phyloP scores from a whole-genome alignment of 768 basidiomycete species.

The Inosperma sp. region DNA sequence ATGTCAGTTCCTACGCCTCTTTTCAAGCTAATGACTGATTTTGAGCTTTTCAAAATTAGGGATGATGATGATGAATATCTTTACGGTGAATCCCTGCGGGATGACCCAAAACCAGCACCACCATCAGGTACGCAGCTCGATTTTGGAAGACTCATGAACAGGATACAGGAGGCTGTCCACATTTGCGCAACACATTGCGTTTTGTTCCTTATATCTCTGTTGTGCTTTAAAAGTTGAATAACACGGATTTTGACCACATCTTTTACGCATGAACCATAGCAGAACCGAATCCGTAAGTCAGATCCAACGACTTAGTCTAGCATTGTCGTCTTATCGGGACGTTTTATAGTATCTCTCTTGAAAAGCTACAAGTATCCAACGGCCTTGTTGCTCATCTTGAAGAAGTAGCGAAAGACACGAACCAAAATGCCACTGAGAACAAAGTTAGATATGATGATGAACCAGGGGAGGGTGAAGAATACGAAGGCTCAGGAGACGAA shows the following conservation, averaged over 20 bases:
- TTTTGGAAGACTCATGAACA: slow-evolving; percentile 7
- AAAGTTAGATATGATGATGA: slow-evolving; percentile 34
- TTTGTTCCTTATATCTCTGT: slow-evolving; percentile 30
- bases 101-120: slow-evolving; percentile 31
- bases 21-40: background rate
- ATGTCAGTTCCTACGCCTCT: slow-evolving; percentile 10
- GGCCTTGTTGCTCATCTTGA: slow-evolving; percentile 50
- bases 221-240: slow-evolving; percentile 28
- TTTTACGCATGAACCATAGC: slow-evolving; percentile 37
- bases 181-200: slow-evolving; percentile 18
- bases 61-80: slow-evolving; percentile 82
- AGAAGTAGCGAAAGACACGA: slow-evolving; percentile 31
- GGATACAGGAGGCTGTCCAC: background rate
- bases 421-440: slow-evolving; percentile 18
- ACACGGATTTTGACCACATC: slow-evolving; percentile 39
- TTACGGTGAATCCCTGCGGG: slow-evolving; percentile 53
- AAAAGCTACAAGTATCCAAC: slow-evolving; percentile 41
- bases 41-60: slow-evolving; percentile 31
- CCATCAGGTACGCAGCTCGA: slow-evolving; percentile 45
- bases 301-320: slow-evolving; percentile 17
- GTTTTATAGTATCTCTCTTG: slow-evolving; percentile 33
- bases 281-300: slow-evolving; percentile 65
- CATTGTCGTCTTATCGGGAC: slow-evolving; percentile 14
- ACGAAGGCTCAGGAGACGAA: slow-evolving; percentile 31
- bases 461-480: slow-evolving; percentile 34